Percentiles rank a stretch among this genome's conserved stretches.
These are phyloP conservation scores for Fusarium lateritium DNA, from an alignment of 2,329 filamentous ascomycete species.

Conservation along the genomic window DNA sequence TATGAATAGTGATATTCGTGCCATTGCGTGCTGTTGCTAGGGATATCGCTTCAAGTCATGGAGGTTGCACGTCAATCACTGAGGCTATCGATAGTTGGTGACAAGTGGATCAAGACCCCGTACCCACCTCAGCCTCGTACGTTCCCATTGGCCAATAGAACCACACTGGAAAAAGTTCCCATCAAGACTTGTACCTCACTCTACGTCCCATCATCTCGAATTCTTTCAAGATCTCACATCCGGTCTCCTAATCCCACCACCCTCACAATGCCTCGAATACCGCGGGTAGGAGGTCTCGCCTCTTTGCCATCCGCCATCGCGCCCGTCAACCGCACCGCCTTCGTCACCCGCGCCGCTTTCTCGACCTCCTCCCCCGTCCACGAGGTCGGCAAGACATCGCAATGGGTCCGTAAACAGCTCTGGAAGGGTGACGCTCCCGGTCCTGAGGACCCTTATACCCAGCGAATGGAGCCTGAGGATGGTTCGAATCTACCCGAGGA, in stretches of 20 bases:
- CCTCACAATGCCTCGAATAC: constrained; percentile 60
- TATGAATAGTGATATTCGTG: constrained; percentile 56
- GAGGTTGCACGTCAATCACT: constrained; percentile 36
- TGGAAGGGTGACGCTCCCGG: constrained; percentile 59
- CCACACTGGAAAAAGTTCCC: constrained; percentile 50
- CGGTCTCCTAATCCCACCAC: constrained; percentile 11
- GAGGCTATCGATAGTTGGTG: constrained; percentile 42
- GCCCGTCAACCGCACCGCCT: constrained; percentile 48
- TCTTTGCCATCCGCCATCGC: constrained; percentile 49
- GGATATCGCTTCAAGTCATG: constrained; percentile 16
- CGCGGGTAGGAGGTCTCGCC: constrained; percentile 55
- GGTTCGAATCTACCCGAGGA: constrained; percentile 52
- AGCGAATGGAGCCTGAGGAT: constrained; percentile 50
- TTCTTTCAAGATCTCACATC: constrained; percentile 27
- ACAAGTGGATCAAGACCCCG: constrained; percentile 22
- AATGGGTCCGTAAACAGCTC: constrained; percentile 58
- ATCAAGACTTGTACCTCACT: constrained; percentile 31
- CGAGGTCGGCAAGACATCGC: constrained; percentile 50
- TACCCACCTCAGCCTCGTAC: constrained; percentile 42
- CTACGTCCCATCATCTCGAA: constrained; percentile 24
- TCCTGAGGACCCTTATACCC: constrained; percentile 57
- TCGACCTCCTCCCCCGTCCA: constrained; percentile 54
- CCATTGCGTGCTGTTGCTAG: constrained; percentile 53
- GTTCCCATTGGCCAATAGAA: constrained; percentile 46
- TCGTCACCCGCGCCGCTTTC: constrained; percentile 50